Base-by-base conservation (phyloP, 345 rosid species). In the Syzygium aqueum region DNA sequence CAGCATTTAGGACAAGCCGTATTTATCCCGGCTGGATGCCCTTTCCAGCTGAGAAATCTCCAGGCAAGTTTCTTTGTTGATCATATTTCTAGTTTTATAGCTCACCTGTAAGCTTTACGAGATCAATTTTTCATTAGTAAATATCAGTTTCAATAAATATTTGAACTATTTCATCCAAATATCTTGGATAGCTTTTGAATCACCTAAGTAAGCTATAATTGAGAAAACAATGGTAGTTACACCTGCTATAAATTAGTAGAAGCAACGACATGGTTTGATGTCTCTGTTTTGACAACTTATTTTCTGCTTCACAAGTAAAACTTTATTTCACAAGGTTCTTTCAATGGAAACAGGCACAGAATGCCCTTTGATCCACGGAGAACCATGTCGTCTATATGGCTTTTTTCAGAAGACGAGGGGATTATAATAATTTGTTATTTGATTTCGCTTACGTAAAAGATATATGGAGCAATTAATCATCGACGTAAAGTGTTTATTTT, bases 21-120 rank as follows among this genome's bases (percentile, higher is more conserved):
- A 82, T 97, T 97, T 91, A 78, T 97, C 80, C 99, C 99, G 50
- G 96, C 99, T 88, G 98, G 99, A 84, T 96, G 99, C 90, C 99
- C 98, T 57, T 97, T 93, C 89, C 99, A 97, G 90, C 87, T 91
- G 89, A 95, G 93, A 89, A 95, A 95, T 90, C 94, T 95, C 88
- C 96, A 94, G 95, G 99, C 93, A 59, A 92, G 91, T 56, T 43
- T 49, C 49, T 54, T 84, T 73, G 56, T 22, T 27, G 78, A 51
- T 65, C 40, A 11, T 65, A 52, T 54, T 13, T 23, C 50, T 73
- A 10, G 56, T 27, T 51, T 78, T 82, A 85, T 51, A 85, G 73
- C 4, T 54, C 63, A 53, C 85, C 43, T 30, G 61, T 1, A 37
- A 50, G 59, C 49, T 14, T 86, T 73, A 22, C 2, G 52, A 37